A percentile compares a stretch with the other conserved stretches of the same genome.
phyloP scores from a whole-genome alignment of 2,329 filamentous ascomycete genomes.

The Lomentospora prolificans region DNA sequence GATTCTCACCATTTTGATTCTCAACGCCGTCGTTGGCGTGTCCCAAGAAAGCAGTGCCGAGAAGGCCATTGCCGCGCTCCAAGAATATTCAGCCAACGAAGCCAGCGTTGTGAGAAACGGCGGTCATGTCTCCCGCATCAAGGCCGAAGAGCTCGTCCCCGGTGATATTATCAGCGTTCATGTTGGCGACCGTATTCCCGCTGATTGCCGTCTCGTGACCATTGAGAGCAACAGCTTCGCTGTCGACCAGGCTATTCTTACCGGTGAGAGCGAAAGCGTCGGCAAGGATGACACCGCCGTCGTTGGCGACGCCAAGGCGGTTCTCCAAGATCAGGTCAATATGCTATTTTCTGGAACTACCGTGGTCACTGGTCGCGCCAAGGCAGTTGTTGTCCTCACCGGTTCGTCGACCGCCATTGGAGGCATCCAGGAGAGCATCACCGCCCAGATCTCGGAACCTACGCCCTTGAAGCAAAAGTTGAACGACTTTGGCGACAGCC shows the following conservation, averaged over 20 bases:
- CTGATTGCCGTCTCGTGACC: constrained; percentile 80
- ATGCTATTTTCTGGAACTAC: constrained; percentile 98
- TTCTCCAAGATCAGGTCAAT: constrained; percentile 95
- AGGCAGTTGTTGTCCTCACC: constrained; percentile 81
- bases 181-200: constrained; percentile 87
- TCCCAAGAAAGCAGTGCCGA: constrained; percentile 98
- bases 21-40: constrained; percentile 95
- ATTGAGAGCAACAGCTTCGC: constrained; percentile 97
- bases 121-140: constrained; percentile 69
- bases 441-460: constrained; percentile 92
- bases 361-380: constrained; percentile 87
- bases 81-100: constrained; percentile 98
- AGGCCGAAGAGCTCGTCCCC: constrained; percentile 94
- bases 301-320: constrained; percentile 70
- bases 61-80: constrained; percentile 93
- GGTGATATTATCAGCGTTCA: constrained; percentile 83
- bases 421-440: constrained; percentile 98
- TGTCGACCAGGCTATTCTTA: constrained; percentile 93
- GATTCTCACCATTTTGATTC: constrained; percentile 93
- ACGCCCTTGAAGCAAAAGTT: constrained; percentile 98
- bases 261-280: constrained; percentile 95
- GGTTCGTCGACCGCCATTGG: constrained; percentile 89
- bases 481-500: constrained; percentile 90
- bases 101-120: constrained; percentile 81
- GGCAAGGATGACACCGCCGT: constrained; percentile 63